phyloP scores from a whole-genome alignment of 2,329 filamentous ascomycete genomes.

The Penicillium expansum region DNA sequence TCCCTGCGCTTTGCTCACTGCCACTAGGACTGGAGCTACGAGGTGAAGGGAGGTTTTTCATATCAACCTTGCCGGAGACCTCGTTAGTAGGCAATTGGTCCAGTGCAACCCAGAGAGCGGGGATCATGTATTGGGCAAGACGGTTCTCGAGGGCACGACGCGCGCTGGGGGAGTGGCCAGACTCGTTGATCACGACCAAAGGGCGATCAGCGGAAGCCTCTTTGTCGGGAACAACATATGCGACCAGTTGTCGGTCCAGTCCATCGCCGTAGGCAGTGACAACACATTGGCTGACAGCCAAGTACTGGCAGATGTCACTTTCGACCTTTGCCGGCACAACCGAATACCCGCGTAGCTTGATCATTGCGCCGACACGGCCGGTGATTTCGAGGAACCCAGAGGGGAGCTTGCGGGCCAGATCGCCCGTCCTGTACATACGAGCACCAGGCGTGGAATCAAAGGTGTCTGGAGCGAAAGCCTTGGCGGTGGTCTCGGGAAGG shows the following conservation, averaged over 20 bases:
- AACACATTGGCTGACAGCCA: conserved; percentile 69
- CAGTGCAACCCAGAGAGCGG: conserved; percentile 71
- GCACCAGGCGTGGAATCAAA: conserved; percentile 60
- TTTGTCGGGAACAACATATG: conserved; percentile 69
- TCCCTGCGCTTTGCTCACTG: conserved; percentile 48
- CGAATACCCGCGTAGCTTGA: conserved; percentile 75
- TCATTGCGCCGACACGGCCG: conserved; percentile 73
- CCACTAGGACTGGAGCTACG: conserved; percentile 50
- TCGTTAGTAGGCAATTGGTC: conserved; percentile 69
- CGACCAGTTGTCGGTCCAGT: conserved; percentile 70
- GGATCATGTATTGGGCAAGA: conserved; percentile 81
- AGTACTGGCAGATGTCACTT: conserved; percentile 65
- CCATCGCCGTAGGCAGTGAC: conserved; percentile 74
- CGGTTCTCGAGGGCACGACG: conserved; percentile 63
- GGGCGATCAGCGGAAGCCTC: conserved; percentile 57
- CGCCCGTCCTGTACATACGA: conserved; percentile 73
- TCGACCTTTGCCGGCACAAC: conserved; percentile 76
- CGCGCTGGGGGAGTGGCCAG: conserved; percentile 68
- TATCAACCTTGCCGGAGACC: conserved; percentile 75
- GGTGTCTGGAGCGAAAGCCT: conserved; percentile 66
- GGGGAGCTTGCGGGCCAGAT: conserved; percentile 64
- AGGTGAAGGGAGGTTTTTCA: conserved; percentile 68
- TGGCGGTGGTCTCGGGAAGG: conserved; percentile 71
- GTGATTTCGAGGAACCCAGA: conserved; percentile 72
- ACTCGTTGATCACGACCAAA: conserved; percentile 63